Percentiles rank a stretch among this genome's conserved stretches.
These are phyloP conservation scores for Globisporangium ultimum DNA, from an alignment of 352 stramenopile genomes.

Conservation along the genomic window DNA sequence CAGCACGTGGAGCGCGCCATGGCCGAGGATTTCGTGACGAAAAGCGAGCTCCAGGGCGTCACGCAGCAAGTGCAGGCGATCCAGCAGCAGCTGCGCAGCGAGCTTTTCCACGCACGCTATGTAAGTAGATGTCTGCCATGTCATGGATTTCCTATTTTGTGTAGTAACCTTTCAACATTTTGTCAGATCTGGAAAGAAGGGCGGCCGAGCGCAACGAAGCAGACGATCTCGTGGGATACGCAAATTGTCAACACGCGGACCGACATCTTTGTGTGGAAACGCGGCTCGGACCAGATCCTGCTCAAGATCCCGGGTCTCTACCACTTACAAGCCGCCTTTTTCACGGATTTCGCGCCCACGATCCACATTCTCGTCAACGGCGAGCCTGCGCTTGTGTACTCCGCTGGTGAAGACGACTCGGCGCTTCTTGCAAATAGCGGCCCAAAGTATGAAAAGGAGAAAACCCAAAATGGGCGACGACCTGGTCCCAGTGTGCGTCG, in stretches of 20 bases:
- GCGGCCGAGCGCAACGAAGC: slow-evolving; percentile 28
- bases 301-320: slow-evolving; percentile 62
- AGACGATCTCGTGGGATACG: slow-evolving; percentile 63
- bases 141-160: neutral
- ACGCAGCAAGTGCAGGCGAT: slow-evolving; percentile 39
- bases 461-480: no score
- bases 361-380: slow-evolving; percentile 64
- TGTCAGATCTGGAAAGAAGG: slow-evolving; percentile 72
- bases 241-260: slow-evolving; percentile 66
- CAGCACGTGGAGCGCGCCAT: slow-evolving; percentile 26
- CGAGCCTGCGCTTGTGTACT: slow-evolving; percentile 35
- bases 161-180: no score
- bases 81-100: slow-evolving; percentile 53
- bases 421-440: no score
- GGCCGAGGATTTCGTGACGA: slow-evolving; percentile 24
- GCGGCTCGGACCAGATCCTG: slow-evolving; percentile 39
- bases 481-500: slow-evolving; percentile 9
- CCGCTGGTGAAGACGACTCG: neutral
- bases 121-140: slow-evolving; percentile 26
- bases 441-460: no score
- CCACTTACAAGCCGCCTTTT: slow-evolving; percentile 68
- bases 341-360: slow-evolving; percentile 48
- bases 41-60: slow-evolving; percentile 24
- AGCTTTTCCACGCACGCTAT: slow-evolving; percentile 73
- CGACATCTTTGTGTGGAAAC: slow-evolving; percentile 68